Conservation (phyloP, 2,329 filamentous ascomycete species). For the Colletotrichum sp. region DNA sequence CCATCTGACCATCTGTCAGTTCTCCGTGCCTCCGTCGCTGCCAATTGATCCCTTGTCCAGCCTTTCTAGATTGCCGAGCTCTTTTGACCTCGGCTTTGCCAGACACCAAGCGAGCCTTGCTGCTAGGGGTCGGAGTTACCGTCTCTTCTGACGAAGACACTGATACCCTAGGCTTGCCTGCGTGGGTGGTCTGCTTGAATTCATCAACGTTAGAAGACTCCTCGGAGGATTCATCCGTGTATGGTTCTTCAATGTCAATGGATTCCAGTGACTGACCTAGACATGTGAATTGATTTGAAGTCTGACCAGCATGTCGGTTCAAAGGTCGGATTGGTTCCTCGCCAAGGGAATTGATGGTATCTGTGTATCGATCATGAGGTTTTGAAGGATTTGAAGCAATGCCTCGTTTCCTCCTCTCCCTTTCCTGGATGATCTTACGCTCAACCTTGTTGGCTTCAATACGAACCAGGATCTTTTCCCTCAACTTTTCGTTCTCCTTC, state of each 20-base stretch:
- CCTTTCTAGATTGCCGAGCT: not conserved
- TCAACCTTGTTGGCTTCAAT: not conserved
- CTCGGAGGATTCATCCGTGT: not conserved
- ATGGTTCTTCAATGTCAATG: not conserved
- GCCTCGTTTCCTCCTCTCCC: not conserved
- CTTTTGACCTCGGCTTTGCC: not conserved
- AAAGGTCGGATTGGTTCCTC: not conserved
- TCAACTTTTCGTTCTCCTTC: not conserved
- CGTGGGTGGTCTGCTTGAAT: not conserved
- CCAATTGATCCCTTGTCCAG: not conserved
- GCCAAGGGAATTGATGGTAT: not conserved
- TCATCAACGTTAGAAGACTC: not conserved
- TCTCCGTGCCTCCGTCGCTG: not conserved
- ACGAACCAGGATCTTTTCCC: not conserved
- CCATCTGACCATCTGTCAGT: not conserved
- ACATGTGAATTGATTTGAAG: not conserved
- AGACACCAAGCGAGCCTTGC: not conserved
- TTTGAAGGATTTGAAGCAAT: not conserved
- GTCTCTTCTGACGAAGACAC: not conserved
- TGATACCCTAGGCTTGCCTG: not conserved
- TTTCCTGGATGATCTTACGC: not conserved
- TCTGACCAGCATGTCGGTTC: not conserved
- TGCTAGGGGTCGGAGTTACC: not conserved
- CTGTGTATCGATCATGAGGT: not conserved
- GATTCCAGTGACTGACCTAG: not conserved